Percentiles rank a stretch among this genome's conserved stretches.
These are phyloP conservation scores for Schizonepeta tenuifolia DNA, from an alignment of 257 asterid genomes.

Conservation along the genomic window DNA sequence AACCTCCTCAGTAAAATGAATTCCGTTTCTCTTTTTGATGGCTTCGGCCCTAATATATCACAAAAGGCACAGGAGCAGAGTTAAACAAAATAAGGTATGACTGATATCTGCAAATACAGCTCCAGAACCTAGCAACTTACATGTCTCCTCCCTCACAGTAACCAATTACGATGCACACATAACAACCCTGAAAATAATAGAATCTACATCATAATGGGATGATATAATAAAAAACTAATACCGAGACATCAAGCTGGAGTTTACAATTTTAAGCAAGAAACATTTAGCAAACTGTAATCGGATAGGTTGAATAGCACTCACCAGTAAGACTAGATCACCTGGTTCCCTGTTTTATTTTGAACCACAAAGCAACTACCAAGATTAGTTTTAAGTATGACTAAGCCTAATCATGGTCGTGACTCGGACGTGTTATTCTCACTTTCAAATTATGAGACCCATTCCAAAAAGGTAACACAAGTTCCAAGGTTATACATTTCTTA, in stretches of 20 bases:
- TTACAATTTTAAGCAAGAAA: background rate
- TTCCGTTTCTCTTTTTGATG: slow-evolving; percentile 79
- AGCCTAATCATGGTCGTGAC: slow-evolving; percentile 11
- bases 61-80: slow-evolving; percentile 22
- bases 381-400: background rate
- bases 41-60: slow-evolving; percentile 79
- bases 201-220: slow-evolving; percentile 26
- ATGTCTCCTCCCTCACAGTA: slow-evolving; percentile 99
- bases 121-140: slow-evolving; percentile 58
- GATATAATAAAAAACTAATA: background rate
- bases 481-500: slow-evolving; percentile 14
- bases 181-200: slow-evolving; percentile 78
- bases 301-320: background rate
- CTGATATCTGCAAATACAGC: slow-evolving; percentile 10
- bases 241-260: background rate
- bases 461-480: background rate
- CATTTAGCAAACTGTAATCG: background rate
- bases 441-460: background rate
- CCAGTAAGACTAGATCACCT: background rate
- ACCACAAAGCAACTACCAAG: background rate
- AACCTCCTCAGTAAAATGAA: slow-evolving; percentile 95
- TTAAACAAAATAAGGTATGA: slow-evolving; percentile 4
- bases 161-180: slow-evolving; percentile 96
- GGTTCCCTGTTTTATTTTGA: background rate
- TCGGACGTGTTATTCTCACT: background rate